phyloP scores from a whole-genome alignment of 192 early-diverging fungal genomes.

The Coemansia sp. region DNA sequence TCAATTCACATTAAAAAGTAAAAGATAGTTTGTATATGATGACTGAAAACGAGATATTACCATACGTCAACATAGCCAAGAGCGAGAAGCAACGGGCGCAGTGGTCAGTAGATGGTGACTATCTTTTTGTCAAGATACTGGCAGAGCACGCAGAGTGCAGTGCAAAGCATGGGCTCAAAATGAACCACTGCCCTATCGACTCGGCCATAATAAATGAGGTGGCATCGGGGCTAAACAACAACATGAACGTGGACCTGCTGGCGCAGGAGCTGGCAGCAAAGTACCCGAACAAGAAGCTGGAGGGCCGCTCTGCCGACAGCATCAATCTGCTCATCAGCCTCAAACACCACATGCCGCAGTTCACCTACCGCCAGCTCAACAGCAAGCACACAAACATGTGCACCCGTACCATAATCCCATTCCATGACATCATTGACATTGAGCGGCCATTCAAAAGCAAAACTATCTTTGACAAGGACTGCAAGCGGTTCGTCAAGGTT shows the following conservation, averaged over 20 bases:
- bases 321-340: conserved; percentile 25
- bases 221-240: conserved; percentile 6
- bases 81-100: conserved; percentile 11
- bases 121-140: conserved; percentile 20
- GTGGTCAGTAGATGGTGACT: conserved; percentile 26
- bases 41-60: no score
- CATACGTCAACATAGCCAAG: background rate
- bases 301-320: conserved; percentile 20
- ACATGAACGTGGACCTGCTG: conserved; percentile 1
- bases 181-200: conserved; percentile 30
- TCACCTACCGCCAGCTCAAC: conserved; percentile 38
- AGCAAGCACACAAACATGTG: conserved; percentile 50
- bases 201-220: conserved; percentile 20
- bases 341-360: conserved; percentile 12
- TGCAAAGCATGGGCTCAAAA: conserved; percentile 9
- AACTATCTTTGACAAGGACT: conserved; percentile 31
- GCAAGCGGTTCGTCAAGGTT: conserved; percentile 40
- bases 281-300: conserved; percentile 32
- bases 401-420: conserved; percentile 33
- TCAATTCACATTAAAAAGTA: no score
- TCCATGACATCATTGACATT: conserved; percentile 15
- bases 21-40: no score
- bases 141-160: conserved; percentile 25
- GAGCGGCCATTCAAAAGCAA: conserved; percentile 36
- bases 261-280: conserved; percentile 11